phyloP scores from a whole-genome alignment of 192 early-diverging fungal species.

The Allomyces javanicus region DNA sequence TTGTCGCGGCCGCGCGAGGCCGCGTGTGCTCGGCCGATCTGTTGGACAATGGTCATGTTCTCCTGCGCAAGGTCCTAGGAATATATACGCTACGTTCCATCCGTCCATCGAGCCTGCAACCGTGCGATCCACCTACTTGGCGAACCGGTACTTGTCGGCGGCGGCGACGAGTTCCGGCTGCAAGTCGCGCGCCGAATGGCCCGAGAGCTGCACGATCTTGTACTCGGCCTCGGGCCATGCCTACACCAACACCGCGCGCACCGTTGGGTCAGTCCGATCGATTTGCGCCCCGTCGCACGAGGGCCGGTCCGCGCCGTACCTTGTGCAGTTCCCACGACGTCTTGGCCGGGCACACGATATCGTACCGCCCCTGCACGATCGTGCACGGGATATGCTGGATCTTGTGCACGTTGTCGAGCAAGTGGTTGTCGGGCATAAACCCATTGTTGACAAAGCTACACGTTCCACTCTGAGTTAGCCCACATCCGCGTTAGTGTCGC shows the following conservation, averaged over 20 bases:
- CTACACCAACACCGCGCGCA: conserved; percentile 17
- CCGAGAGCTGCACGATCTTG: conserved; percentile 33
- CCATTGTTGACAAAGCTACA: conserved; percentile 45
- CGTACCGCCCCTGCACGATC: conserved; percentile 46
- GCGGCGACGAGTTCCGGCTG: conserved; percentile 32
- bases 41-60: too few species aligned
- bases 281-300: conserved; percentile 13
- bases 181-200: conserved; percentile 42
- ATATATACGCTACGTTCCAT: too few species aligned
- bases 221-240: conserved; percentile 46
- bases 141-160: conserved; percentile 27
- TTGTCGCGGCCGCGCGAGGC: too few species aligned
- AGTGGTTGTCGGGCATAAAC: conserved; percentile 36
- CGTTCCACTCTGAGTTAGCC: too few species aligned
- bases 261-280: too few species aligned
- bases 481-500: too few species aligned
- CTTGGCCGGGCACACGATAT: conserved; percentile 24
- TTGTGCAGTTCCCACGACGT: conserved; percentile 27
- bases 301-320: conserved; percentile 3
- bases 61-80: too few species aligned
- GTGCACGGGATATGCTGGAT: conserved; percentile 41
- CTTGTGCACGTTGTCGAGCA: conserved; percentile 43
- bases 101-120: too few species aligned
- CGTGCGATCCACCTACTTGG: too few species aligned
- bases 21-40: too few species aligned